Conservation (phyloP, 106 monocot species). For the Phalaenopsis equestris region DNA sequence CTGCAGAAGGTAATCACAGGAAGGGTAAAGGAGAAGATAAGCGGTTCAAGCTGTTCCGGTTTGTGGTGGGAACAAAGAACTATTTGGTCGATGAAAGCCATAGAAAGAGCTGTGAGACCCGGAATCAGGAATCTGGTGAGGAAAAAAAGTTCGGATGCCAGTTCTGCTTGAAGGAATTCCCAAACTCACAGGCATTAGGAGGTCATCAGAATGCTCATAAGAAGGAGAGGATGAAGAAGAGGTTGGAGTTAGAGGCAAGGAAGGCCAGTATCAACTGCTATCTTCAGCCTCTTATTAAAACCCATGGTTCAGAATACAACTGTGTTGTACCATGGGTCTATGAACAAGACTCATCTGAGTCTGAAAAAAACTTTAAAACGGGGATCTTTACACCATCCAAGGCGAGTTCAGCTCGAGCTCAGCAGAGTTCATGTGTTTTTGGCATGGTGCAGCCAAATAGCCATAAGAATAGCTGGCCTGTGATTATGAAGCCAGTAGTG, state of each 20-base stretch:
- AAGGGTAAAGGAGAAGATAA: slow-evolving; percentile 19
- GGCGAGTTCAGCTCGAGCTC: background rate
- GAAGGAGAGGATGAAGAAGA: slow-evolving; percentile 72
- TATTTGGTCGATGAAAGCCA: background rate
- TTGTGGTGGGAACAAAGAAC: slow-evolving; percentile 25
- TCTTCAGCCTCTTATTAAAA: slow-evolving; percentile 41
- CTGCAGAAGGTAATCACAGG: background rate
- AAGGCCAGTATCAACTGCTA: slow-evolving; percentile 30
- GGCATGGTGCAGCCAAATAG: slow-evolving; percentile 7
- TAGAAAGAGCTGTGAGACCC: background rate
- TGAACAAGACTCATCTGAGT: too few species aligned
- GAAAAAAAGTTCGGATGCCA: slow-evolving; percentile 45
- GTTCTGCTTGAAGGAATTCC: slow-evolving; percentile 62
- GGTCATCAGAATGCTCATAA: slow-evolving; percentile 88
- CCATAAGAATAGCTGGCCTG: background rate
- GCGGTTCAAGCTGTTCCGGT: slow-evolving; percentile 49
- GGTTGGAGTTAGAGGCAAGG: slow-evolving; percentile 43
- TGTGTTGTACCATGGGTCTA: background rate
- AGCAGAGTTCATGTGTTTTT: background rate
- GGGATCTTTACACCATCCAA: background rate
- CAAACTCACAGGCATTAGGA: slow-evolving; percentile 66
- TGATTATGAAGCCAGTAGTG: slow-evolving; percentile 1
- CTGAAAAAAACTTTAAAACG: background rate
- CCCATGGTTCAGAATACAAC: slow-evolving; percentile 11
- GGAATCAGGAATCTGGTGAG: background rate